Percentiles rank a stretch among this genome's conserved stretches.
These are phyloP conservation scores for Solanum hybrid DNA, from an alignment of 305 asterid species.

Conservation along the genomic window DNA sequence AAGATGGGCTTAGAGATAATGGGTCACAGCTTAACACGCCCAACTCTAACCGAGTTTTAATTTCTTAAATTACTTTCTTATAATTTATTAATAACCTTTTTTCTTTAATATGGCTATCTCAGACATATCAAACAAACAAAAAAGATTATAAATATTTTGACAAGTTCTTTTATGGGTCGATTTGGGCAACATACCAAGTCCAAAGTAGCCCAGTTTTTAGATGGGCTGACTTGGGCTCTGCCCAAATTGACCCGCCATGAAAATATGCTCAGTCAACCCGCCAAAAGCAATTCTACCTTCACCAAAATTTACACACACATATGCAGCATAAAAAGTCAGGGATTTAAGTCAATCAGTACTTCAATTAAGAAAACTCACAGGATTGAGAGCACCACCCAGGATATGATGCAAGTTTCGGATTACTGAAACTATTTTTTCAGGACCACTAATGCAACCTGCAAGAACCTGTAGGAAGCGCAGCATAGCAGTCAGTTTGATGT, in stretches of 20 bases:
- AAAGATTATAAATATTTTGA: not conserved
- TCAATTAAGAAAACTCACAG: constrained; percentile 48
- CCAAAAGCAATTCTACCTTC: not conserved
- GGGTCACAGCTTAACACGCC: not conserved
- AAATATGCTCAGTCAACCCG: not conserved
- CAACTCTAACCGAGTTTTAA: not conserved
- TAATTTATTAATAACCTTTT: not conserved
- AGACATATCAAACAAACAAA: not conserved
- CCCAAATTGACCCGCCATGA: not conserved
- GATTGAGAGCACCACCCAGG: constrained; percentile 89
- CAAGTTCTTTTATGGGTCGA: not conserved
- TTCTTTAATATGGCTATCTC: not conserved
- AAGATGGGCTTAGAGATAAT: not conserved
- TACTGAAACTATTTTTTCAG: constrained; percentile 54
- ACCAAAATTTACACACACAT: not conserved
- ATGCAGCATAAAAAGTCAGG: not conserved
- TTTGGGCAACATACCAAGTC: not conserved
- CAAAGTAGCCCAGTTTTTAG: not conserved
- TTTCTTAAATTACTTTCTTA: not conserved
- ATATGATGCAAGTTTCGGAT: constrained; percentile 86
- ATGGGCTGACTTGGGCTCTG: not conserved
- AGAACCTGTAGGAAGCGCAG: constrained; percentile 47
- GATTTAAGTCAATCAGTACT: not conserved
- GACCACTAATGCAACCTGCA: constrained; percentile 89
- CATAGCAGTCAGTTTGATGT: not conserved